Base-by-base conservation (phyloP, 2,329 filamentous ascomycete species). In the Colletotrichum sp. region DNA sequence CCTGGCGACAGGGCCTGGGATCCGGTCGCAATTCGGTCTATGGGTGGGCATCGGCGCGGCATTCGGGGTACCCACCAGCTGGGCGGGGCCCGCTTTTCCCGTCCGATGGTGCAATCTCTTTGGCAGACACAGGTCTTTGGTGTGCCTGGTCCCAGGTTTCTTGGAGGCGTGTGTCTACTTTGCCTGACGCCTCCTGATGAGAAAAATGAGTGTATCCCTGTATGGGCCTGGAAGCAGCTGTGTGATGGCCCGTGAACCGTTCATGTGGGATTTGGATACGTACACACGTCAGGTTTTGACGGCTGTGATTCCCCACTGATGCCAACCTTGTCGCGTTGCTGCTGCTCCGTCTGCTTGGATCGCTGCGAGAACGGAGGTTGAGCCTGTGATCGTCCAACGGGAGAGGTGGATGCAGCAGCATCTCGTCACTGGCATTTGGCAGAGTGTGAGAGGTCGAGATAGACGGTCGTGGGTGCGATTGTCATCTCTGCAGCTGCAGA, bases 21-120 rank as follows among this genome's bases (percentile, higher is more conserved):
- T 68, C 70, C 70, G 74, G 74, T 74, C 74, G 59, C 70, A 69
- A 74, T 52, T 74, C 74, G 74, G 74, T 7, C 43, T 52, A 59
- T 60, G 39, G 26, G 43, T 68, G 57, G 59, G 34, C 30, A 60
- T 68, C 74, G 74, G 74, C 64, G 70, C 74, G 74, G 74, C 34
- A 74, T 75, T 75, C 74, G 74, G 74, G 43, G 73, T 39, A 48
- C 34, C 74, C 74, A 65, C 74, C 24, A 10, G 12, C 26, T 60
- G 26, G 70, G 48, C 34, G 57, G 18, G 18, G 26, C 59, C 59
- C 74, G 34, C 64, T 48, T 75, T 74, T 73, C 59, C 73, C 73
- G 73, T 75, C 73, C 69, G 73, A 28, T 67, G 57, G 43, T 36
- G 61, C 73, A 72, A 64, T 72, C 61, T 59, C n/a, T 55, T 52